phyloP scores from a whole-genome alignment of 805 yeast species.

The Ogataea wickerhamii region DNA sequence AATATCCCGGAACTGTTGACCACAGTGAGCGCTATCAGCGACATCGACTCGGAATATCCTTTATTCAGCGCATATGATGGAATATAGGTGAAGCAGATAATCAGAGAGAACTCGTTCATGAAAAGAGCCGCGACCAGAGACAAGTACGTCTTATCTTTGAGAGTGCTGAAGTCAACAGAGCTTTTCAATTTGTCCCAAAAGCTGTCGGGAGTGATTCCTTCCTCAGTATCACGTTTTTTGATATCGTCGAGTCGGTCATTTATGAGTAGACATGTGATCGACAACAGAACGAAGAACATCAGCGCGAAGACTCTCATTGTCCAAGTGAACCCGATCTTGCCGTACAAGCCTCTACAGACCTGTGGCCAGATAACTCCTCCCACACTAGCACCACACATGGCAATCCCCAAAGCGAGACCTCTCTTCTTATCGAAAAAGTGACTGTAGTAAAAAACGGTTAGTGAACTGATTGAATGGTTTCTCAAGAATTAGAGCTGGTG shows the following conservation, averaged over 20 bases:
- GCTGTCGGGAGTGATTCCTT: slow-evolving; percentile 10
- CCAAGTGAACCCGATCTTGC: slow-evolving; percentile 55
- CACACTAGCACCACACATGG: slow-evolving; percentile 56
- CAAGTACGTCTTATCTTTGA: slow-evolving; percentile 42
- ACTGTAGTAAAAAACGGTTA: slow-evolving; percentile 32
- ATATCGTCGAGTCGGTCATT: slow-evolving; percentile 27
- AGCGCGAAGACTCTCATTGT: slow-evolving; percentile 54
- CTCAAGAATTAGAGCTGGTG: too few relatives aligned
- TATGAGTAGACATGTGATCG: slow-evolving; percentile 32
- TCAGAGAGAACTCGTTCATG: slow-evolving; percentile 49
- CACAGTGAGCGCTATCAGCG: slow-evolving; percentile 42
- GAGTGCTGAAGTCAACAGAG: slow-evolving; percentile 37
- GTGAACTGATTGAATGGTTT: too few relatives aligned
- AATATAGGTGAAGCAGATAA: slow-evolving; percentile 51
- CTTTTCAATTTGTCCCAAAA: slow-evolving; percentile 19
- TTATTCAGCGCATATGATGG: slow-evolving; percentile 53
- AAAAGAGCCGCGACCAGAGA: slow-evolving; percentile 40
- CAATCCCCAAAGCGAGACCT: slow-evolving; percentile 59
- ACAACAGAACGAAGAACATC: slow-evolving; percentile 34
- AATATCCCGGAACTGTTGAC: slow-evolving; percentile 41
- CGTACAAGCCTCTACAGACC: slow-evolving; percentile 47
- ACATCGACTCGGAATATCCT: slow-evolving; percentile 41
- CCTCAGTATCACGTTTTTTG: slow-evolving; percentile 3
- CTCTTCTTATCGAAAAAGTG: slow-evolving; percentile 60
- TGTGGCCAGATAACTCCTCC: slow-evolving; percentile 58